Evolutionary conservation across 768 basidiomycete species (phyloP), one percentile per base, ranked within the genome.

Genomic region (Royoungia palumana): DNA sequence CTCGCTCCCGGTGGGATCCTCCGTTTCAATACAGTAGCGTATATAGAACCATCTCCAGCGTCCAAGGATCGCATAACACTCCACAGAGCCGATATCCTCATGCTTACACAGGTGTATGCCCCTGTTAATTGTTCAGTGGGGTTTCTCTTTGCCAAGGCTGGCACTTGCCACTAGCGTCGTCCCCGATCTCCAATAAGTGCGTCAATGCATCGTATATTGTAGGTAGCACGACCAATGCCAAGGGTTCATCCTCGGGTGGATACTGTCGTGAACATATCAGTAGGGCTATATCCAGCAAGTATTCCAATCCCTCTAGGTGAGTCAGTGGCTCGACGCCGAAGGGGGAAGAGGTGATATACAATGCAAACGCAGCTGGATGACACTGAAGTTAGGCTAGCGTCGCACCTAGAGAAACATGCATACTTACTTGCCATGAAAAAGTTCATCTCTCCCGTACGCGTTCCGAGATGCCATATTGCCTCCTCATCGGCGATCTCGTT

Each of bases 11-110:
- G 34, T 30, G 44, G 54, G 16, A 78, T 51, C 50, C 67, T 68
- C 22, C 54, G 57, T 52, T 58, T 64, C 49, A 78, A 62, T 22
- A 64, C 25, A 12, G 49, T 30, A 11, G 49, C 49, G 39, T 46
- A 35, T 28, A 45, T 28, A 8, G 47, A 32, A 22, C 40, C 36
- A 11, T 58, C 57, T 19, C 47, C 40, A 17, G 49, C 50, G 11
- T 62, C 38, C 21, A 78, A 41, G 4, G 53, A 54, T 46, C 57
- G 64, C 52, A 87, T 55, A 37, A 71, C 66, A 7, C 63, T 61
- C 44, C 61, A 62, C 28, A 87, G 63, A 24, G 66, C 74, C 16
- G 65, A 59, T 2, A 80, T 76, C 78, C 82, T 83, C 3, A 79
- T 78, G 14, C 47, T 57, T 14, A 14, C 34, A 22, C 30, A 21